Evolutionary conservation across 2,329 filamentous ascomycete species (phyloP).

Genomic region (Claviceps digitariae): DNA sequence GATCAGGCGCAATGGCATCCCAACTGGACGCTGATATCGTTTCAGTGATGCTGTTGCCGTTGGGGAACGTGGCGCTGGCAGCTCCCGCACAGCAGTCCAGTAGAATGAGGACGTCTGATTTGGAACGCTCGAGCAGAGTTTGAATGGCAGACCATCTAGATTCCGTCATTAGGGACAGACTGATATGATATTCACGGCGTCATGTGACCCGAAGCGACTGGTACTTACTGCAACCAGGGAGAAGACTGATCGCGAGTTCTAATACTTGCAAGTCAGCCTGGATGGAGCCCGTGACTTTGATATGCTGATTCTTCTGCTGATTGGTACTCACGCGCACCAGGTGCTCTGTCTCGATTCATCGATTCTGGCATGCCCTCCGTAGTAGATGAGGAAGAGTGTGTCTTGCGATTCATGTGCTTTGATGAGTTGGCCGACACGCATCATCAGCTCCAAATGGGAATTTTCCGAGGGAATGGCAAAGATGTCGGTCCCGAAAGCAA

Average conservation of each 20-base stretch:
- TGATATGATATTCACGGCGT: background rate
- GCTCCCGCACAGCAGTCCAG: conserved; percentile 47
- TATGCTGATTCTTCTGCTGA: background rate
- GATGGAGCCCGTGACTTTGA: background rate
- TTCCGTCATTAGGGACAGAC: background rate
- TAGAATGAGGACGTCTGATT: conserved; percentile 43
- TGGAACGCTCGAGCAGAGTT: conserved; percentile 41
- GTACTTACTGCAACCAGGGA: conserved; percentile 39
- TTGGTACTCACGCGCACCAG: conserved; percentile 40
- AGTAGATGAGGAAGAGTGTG: conserved; percentile 44
- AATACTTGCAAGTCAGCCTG: background rate
- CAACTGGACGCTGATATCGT: conserved; percentile 49
- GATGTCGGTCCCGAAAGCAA: conserved; percentile 42
- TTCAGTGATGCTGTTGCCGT: conserved; percentile 44
- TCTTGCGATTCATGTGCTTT: conserved; percentile 42
- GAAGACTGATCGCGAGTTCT: conserved; percentile 38
- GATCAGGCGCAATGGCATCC: conserved; percentile 47
- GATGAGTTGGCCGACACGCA: conserved; percentile 41
- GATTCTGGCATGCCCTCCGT: conserved; percentile 46
- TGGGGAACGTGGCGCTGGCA: conserved; percentile 45
- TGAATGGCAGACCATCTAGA: conserved; percentile 46
- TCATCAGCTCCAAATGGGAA: conserved; percentile 43
- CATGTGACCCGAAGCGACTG: background rate
- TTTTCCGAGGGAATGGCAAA: conserved; percentile 46
- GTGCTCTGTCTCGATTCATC: conserved; percentile 46